phyloP scores from a whole-genome alignment of 805 yeast species.

The Candida maesae region DNA sequence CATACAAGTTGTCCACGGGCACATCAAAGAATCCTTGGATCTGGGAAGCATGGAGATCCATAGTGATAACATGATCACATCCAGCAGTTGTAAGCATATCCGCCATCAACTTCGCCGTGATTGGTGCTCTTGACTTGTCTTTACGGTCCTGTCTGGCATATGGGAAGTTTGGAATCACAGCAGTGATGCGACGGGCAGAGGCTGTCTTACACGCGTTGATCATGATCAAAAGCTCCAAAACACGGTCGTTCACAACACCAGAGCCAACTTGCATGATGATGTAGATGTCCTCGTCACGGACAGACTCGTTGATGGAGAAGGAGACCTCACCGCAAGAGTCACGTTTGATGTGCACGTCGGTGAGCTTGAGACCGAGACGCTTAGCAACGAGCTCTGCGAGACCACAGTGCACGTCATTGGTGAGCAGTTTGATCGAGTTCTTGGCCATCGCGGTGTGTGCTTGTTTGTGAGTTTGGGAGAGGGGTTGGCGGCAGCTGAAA shows the following conservation, averaged over 20 bases:
- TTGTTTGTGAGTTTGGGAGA: background rate
- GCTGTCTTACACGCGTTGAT: conserved; percentile 82
- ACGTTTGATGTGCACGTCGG: conserved; percentile 60
- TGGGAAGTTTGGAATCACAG: conserved; percentile 78
- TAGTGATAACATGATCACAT: conserved; percentile 80
- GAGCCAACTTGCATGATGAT: conserved; percentile 78
- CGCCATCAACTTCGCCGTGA: conserved; percentile 82
- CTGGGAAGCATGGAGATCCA: conserved; percentile 88
- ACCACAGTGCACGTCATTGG: conserved; percentile 65
- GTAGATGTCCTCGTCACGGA: conserved; percentile 80
- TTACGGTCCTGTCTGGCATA: conserved; percentile 89
- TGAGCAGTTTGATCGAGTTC: conserved; percentile 63
- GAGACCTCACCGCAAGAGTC: conserved; percentile 73
- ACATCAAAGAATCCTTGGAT: conserved; percentile 82
- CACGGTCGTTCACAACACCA: conserved; percentile 71
- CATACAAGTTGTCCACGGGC: conserved; percentile 81
- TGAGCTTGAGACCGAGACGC: conserved; percentile 54
- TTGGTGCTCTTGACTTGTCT: conserved; percentile 82
- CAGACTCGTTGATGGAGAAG: conserved; percentile 75
- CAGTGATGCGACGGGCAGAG: conserved; percentile 78
- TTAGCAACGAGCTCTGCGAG: conserved; percentile 66
- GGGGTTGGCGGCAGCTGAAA: too few relatives aligned
- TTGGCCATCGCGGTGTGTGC: conserved; percentile 56
- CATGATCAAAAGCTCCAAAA: conserved; percentile 71
- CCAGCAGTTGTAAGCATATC: conserved; percentile 81